Conservation (phyloP, 106 monocot species). For the Dioscorea dumetorum region DNA sequence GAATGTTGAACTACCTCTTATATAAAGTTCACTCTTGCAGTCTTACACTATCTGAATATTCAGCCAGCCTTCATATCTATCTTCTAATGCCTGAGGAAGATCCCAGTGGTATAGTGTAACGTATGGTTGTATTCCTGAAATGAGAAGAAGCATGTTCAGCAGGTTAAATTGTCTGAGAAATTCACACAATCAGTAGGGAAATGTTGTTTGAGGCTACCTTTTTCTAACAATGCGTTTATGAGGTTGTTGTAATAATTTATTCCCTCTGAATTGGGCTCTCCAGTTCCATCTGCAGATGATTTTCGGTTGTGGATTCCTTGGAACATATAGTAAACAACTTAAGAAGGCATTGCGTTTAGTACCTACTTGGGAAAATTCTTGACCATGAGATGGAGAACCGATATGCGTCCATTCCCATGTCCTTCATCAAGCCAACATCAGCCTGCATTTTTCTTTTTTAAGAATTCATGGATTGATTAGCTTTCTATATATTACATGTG, state of each 20-base stretch:
- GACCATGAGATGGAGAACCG: slow-evolving; percentile 72
- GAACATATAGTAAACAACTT: too few species aligned
- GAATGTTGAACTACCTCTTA: not conserved
- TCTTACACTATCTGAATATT: slow-evolving; percentile 52
- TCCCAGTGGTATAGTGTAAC: slow-evolving; percentile 74
- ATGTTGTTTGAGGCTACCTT: slow-evolving; percentile 25
- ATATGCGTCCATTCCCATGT: slow-evolving; percentile 64
- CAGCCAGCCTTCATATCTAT: slow-evolving; percentile 68
- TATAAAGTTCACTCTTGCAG: not conserved
- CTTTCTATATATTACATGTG: too few species aligned
- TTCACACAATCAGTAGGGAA: not conserved
- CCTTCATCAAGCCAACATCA: slow-evolving; percentile 61
- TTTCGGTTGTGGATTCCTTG: too few species aligned
- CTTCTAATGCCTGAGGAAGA: slow-evolving; percentile 62
- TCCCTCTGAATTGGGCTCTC: slow-evolving; percentile 55
- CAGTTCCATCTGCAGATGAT: slow-evolving; percentile 47
- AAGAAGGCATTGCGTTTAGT: not conserved
- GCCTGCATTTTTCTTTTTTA: slow-evolving; percentile 9
- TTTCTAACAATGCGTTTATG: slow-evolving; percentile 43
- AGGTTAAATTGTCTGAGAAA: not conserved
- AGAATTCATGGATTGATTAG: too few species aligned
- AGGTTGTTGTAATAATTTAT: slow-evolving; percentile 59
- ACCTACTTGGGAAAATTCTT: slow-evolving; percentile 56
- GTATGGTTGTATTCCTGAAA: slow-evolving; percentile 61
- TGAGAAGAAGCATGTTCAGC: not conserved